Evolutionary conservation across 2,329 filamentous ascomycete species (phyloP).

Genomic region (Thielaviopsis ethacetica): DNA sequence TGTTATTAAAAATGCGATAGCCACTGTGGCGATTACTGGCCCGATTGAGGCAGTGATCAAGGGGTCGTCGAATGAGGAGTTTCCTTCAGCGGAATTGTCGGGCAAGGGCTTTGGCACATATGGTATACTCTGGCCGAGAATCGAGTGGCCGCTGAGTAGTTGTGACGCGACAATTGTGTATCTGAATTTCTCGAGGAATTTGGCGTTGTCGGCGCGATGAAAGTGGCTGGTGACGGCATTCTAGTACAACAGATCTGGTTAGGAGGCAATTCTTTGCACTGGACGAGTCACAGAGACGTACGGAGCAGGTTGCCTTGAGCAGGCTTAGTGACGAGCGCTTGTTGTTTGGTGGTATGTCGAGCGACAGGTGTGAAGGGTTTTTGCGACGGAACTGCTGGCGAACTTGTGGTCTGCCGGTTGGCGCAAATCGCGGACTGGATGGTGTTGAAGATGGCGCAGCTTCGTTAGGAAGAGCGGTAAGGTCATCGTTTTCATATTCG

Average conservation of each 20-base stretch:
- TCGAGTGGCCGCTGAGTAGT: slow-evolving; percentile 57
- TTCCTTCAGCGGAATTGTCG: not conserved
- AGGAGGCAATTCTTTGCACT: not conserved
- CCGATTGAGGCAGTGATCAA: slow-evolving; percentile 26
- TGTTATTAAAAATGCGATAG: slow-evolving; percentile 55
- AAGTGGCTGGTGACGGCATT: slow-evolving; percentile 55
- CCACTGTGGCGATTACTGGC: slow-evolving; percentile 47
- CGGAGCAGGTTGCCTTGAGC: slow-evolving; percentile 34
- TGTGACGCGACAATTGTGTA: slow-evolving; percentile 89
- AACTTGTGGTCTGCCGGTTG: slow-evolving; percentile 37
- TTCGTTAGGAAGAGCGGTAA: slow-evolving; percentile 4
- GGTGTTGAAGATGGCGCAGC: slow-evolving; percentile 29
- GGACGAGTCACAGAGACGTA: slow-evolving; percentile 19
- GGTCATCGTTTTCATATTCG: slow-evolving; percentile 15
- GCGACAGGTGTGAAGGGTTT: slow-evolving; percentile 26
- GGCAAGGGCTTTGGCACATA: slow-evolving; percentile 2
- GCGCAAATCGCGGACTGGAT: slow-evolving; percentile 37
- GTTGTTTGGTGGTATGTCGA: slow-evolving; percentile 23
- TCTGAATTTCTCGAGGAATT: slow-evolving; percentile 82
- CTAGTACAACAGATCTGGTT: slow-evolving; percentile 22
- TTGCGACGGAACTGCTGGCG: slow-evolving; percentile 36
- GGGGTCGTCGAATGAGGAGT: slow-evolving; percentile 20
- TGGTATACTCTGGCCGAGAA: slow-evolving; percentile 19
- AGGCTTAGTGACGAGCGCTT: slow-evolving; percentile 25
- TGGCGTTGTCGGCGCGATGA: slow-evolving; percentile 61